Evolutionary conservation across 768 basidiomycete species (phyloP).

Genomic region (Leccinum boreale): DNA sequence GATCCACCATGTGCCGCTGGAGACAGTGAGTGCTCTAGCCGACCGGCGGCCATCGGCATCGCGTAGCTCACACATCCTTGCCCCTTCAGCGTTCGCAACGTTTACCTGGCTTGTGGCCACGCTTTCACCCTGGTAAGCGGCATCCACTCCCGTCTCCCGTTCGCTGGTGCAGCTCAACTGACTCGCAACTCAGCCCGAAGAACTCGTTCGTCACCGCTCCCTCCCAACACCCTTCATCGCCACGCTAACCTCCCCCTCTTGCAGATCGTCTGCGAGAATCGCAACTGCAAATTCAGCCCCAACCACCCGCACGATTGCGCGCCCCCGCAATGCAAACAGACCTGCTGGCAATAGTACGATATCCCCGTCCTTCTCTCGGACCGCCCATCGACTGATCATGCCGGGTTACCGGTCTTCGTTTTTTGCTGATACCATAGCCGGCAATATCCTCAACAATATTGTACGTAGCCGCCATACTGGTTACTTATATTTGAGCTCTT

Average conservation of each 20-base stretch:
- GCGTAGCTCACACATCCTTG: background rate
- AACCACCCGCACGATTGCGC: slow-evolving; percentile 44
- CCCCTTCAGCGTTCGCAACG: slow-evolving; percentile 40
- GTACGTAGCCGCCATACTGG: slow-evolving; percentile 23
- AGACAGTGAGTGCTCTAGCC: slow-evolving; percentile 44
- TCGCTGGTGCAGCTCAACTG: slow-evolving; percentile 4
- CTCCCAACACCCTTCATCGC: background rate
- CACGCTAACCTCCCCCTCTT: slow-evolving; percentile 5
- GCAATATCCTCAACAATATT: slow-evolving; percentile 45
- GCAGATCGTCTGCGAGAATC: slow-evolving; percentile 46
- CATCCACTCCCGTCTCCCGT: background rate
- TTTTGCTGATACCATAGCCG: slow-evolving; percentile 29
- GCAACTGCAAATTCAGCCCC: slow-evolving; percentile 53
- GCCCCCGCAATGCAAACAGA: slow-evolving; percentile 41
- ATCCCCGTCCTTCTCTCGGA: background rate
- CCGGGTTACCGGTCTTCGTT: background rate
- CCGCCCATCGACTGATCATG: background rate
- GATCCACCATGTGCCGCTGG: slow-evolving; percentile 46
- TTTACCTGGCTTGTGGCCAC: slow-evolving; percentile 50
- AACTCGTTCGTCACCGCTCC: slow-evolving; percentile 27
- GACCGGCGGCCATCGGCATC: background rate
- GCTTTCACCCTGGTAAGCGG: slow-evolving; percentile 39
- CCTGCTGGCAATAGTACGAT: slow-evolving; percentile 48
- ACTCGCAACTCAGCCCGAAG: slow-evolving; percentile 34
- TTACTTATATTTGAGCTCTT: background rate